phyloP scores from a whole-genome alignment of 2,329 filamentous ascomycete genomes.

The Diaporthe australafricana region DNA sequence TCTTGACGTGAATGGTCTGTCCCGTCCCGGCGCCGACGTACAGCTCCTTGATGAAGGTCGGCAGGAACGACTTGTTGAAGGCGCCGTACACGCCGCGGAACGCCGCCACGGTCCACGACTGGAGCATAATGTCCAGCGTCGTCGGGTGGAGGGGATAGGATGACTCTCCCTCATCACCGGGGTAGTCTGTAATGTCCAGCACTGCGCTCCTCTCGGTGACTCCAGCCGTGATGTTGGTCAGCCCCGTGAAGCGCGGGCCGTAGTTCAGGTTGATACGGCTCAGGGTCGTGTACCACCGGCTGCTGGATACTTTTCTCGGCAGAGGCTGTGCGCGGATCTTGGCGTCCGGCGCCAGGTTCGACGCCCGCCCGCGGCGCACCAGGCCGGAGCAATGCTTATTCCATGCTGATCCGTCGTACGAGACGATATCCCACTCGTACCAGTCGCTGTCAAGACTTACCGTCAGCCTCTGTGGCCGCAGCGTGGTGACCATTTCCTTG shows the following conservation, averaged over 20 bases:
- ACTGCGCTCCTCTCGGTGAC: not conserved
- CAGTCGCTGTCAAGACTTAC: not conserved
- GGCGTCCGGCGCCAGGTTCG: too few relatives aligned
- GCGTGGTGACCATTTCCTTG: not conserved
- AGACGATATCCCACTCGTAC: not conserved
- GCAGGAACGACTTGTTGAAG: slow-evolving; percentile 39
- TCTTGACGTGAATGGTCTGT: not conserved
- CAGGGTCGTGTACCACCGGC: not conserved
- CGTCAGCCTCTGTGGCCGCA: not conserved
- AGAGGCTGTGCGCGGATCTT: not conserved
- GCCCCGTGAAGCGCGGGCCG: not conserved
- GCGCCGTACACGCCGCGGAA: not conserved
- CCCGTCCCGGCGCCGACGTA: not conserved
- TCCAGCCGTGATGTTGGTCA: not conserved
- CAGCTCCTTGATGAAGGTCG: slow-evolving; percentile 44
- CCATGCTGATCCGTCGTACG: not conserved
- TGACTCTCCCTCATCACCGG: too few relatives aligned
- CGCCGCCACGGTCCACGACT: not conserved
- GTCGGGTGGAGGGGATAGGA: not conserved
- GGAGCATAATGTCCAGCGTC: not conserved
- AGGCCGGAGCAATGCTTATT: not conserved
- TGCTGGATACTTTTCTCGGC: not conserved
- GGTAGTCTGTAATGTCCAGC: too few relatives aligned
- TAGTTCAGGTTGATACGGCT: not conserved
- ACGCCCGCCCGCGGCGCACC: not conserved